phyloP scores from a whole-genome alignment of 1,284 basidiomycete species.

The Leccinum variabile region DNA sequence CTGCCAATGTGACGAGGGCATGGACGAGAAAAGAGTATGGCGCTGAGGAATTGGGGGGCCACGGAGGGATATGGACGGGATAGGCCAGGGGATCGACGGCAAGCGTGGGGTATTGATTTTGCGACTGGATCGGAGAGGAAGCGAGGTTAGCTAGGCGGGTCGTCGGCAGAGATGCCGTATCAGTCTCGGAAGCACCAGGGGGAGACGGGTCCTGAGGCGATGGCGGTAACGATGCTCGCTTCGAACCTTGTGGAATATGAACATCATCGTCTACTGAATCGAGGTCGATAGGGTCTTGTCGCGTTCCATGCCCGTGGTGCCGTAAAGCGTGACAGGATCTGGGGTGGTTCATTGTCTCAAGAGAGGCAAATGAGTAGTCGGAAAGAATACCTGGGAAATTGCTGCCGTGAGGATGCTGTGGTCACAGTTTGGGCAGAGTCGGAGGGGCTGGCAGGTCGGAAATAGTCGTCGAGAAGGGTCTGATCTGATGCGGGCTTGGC shows the following conservation, averaged over 20 bases:
- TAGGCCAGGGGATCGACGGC: constrained; percentile 49
- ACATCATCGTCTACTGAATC: constrained; percentile 26
- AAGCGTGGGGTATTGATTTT: constrained; percentile 36
- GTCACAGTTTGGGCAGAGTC: constrained; percentile 14
- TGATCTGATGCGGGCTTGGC: constrained; percentile 22
- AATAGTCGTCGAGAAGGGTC: constrained; percentile 31
- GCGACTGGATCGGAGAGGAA: background rate
- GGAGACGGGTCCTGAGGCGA: constrained; percentile 17
- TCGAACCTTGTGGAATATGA: constrained; percentile 11
- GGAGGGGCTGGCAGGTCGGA: constrained; percentile 20
- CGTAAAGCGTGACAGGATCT: constrained; percentile 7
- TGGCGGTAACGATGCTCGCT: constrained; percentile 8
- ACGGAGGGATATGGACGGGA: constrained; percentile 38
- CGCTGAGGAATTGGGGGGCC: constrained; percentile 44
- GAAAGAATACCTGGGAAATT: constrained; percentile 21
- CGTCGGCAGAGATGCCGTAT: constrained; percentile 13
- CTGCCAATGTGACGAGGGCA: constrained; percentile 69
- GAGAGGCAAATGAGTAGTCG: constrained; percentile 19
- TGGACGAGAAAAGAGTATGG: constrained; percentile 85
- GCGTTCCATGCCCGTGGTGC: constrained; percentile 26
- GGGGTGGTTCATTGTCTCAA: constrained; percentile 3
- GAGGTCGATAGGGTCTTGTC: constrained; percentile 28
- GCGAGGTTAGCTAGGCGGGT: constrained; percentile 8
- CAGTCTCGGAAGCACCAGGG: constrained; percentile 13
- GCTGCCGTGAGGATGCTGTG: constrained; percentile 13